Evolutionary conservation across 2,329 filamentous ascomycete species (phyloP), one percentile per base, ranked within the genome.

Genomic region (Ophiostoma sp.): DNA sequence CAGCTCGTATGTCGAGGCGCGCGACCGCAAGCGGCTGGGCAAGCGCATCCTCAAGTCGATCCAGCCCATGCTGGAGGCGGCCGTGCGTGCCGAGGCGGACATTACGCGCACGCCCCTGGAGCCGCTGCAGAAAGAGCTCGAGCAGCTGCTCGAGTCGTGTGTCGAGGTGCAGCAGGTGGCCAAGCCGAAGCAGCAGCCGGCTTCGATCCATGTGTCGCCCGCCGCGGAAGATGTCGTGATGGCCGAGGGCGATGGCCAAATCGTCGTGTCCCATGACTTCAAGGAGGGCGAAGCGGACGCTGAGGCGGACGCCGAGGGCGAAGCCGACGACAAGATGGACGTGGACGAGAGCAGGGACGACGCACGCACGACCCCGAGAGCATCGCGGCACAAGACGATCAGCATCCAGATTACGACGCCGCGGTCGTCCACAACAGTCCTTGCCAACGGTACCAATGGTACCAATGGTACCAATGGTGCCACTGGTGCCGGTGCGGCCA

Each of bases 21-120:
- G 91, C 69, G 91, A 96, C 73, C 87, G 90, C 70, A 90, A 91
- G 74, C 90, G 89, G 73, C 81, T 96, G n/a, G 92, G 91, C 38
- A 97, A 96, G 78, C 87, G 93, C 40, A 96, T 97, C 70, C 84
- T 96, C 72, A 96, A 92, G 76, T 87, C 88, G 0, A 84, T 96
- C 44, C 91, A 96, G 76, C 87, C 90, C 14, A 84, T 87, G 62
- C 81, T 97, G 3, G 90, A 97, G 76, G 84, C 86, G 67, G 92
- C 92, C 0, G 79, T 93, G 64, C 85, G 84, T 67, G 91, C 91
- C 67, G 94, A 98, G 77, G 88, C 91, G n/a, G 91, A 95, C 70
- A 83, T 96, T 58, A 88, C 84, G 66, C 85, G 88, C 66, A 89
- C 88, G 73, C 82, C 90, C 0, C 85, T 87, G 63, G 89, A 93